phyloP scores from a whole-genome alignment of 352 stramenopile species.

The Phytophthora tubulina region DNA sequence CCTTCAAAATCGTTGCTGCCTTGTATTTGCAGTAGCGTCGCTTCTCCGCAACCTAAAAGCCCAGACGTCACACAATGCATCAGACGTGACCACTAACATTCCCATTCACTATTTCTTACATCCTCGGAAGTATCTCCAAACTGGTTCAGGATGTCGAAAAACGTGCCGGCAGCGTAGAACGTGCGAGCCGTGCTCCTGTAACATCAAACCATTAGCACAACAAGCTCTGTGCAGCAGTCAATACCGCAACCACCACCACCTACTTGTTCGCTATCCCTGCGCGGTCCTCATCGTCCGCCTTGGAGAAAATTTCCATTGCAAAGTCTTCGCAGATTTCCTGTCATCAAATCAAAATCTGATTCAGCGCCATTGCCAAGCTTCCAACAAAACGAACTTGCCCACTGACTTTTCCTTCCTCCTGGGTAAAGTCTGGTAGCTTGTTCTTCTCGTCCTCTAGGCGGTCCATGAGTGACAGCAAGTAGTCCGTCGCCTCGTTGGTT shows the following conservation, averaged over 20 bases:
- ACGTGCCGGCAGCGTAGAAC: constrained; percentile 96
- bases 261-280: constrained; percentile 91
- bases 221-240: not conserved
- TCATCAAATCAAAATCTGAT: not conserved
- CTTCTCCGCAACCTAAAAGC: constrained; percentile 84
- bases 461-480: constrained; percentile 92
- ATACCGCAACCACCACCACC: constrained; percentile 11
- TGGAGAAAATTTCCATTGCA: constrained; percentile 94
- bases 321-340: constrained; percentile 91
- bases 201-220: constrained; percentile 7
- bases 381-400: not conserved
- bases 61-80: constrained; percentile 6
- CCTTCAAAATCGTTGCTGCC: constrained; percentile 95
- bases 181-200: constrained; percentile 92
- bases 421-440: constrained; percentile 90
- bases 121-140: constrained; percentile 92
- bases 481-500: constrained; percentile 88
- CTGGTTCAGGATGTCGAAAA: constrained; percentile 97
- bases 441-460: constrained; percentile 93
- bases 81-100: not conserved
- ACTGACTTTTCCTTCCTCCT: constrained; percentile 91
- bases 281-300: constrained; percentile 95
- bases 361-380: not conserved
- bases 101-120: constrained; percentile 40
- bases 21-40: constrained; percentile 97